Conservation (phyloP, 768 basidiomycete species). For the Pluteus cervinus region DNA sequence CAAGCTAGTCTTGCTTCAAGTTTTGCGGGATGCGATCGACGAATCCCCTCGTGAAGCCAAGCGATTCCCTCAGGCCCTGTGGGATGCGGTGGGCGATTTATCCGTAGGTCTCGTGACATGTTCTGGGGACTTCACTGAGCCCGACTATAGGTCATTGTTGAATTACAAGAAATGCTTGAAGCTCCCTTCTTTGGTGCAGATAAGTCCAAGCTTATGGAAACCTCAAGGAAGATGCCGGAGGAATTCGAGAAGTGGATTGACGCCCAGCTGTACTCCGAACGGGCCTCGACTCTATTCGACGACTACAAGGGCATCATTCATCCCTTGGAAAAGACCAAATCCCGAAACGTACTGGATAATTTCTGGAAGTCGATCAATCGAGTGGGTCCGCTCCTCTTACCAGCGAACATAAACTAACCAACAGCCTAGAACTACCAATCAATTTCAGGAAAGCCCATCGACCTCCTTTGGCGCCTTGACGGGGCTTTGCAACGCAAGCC, state of each 20-base stretch:
- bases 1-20: constrained; percentile 55
- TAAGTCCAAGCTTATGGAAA: constrained; percentile 45
- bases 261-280: constrained; percentile 56
- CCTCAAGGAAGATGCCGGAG: constrained; percentile 48
- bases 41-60: constrained; percentile 70
- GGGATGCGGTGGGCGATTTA: constrained; percentile 79
- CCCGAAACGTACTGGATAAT: constrained; percentile 40
- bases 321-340: constrained; percentile 54
- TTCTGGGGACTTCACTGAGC: not conserved
- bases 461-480: constrained; percentile 58
- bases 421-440: constrained; percentile 51
- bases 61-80: constrained; percentile 73
- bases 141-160: constrained; percentile 47
- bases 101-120: constrained; percentile 39
- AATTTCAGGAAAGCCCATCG: constrained; percentile 47
- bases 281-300: constrained; percentile 44
- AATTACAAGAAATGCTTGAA: constrained; percentile 62
- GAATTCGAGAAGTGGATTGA: constrained; percentile 64
- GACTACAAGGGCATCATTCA: constrained; percentile 51
- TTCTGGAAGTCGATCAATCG: constrained; percentile 63
- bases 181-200: constrained; percentile 52
- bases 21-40: constrained; percentile 65
- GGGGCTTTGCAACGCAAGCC: constrained; percentile 46
- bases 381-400: constrained; percentile 28
- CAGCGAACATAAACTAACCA: not conserved